These are phyloP conservation scores for Psilocybe subaeruginosa DNA, from an alignment of 768 basidiomycete species.

Conservation along the genomic window DNA sequence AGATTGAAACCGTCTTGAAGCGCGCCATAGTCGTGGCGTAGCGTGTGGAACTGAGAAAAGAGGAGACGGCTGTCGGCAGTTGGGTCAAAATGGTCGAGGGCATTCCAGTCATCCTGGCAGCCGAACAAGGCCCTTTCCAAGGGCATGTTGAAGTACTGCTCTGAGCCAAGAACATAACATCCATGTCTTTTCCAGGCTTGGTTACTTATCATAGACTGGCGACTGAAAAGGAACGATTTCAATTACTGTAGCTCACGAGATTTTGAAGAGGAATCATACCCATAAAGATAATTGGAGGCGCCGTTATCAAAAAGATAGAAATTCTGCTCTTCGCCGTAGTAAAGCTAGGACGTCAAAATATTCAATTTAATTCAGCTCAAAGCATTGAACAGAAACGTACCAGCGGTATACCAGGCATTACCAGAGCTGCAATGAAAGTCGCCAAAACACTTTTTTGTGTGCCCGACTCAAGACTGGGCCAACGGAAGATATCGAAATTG, in stretches of 20 bases:
- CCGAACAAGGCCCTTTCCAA: constrained; percentile 78
- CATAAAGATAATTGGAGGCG: constrained; percentile 92
- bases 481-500: constrained; percentile 94
- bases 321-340: constrained; percentile 92
- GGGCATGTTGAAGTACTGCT: constrained; percentile 94
- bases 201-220: constrained; percentile 88
- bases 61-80: constrained; percentile 77
- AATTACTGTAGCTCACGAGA: background rate
- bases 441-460: constrained; percentile 75
- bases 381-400: constrained; percentile 33
- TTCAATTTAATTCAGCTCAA: background rate
- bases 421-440: constrained; percentile 75
- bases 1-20: constrained; percentile 89
- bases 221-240: constrained; percentile 44
- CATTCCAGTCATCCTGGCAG: constrained; percentile 90
- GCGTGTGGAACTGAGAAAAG: constrained; percentile 70
- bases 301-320: constrained; percentile 87
- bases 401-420: constrained; percentile 88
- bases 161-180: constrained; percentile 88
- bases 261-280: constrained; percentile 43
- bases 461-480: constrained; percentile 89
- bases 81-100: constrained; percentile 93
- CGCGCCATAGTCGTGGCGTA: constrained; percentile 69
- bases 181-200: constrained; percentile 93
- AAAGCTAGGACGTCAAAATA: constrained; percentile 47